Conservation (phyloP, 768 basidiomycete genomes). For the Sporobolomyces pararoseus region DNA sequence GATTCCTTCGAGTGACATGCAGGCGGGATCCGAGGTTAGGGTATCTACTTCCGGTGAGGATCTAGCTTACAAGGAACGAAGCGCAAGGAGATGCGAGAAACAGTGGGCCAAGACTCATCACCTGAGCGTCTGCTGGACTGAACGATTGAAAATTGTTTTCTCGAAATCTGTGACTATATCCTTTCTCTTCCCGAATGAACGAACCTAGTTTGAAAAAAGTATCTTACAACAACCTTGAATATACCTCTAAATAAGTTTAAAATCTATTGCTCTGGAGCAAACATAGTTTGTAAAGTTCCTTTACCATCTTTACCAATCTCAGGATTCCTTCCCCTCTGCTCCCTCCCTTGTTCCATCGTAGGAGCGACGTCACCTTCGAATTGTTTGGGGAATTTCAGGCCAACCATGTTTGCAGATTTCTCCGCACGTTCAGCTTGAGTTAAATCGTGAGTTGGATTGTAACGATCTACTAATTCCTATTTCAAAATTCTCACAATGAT, state of each 20-base stretch:
- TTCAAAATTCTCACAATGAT: not conserved
- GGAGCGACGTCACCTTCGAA: conserved; percentile 28
- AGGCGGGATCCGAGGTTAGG: too few relatives aligned
- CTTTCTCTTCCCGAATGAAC: too few relatives aligned
- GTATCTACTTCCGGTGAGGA: too few relatives aligned
- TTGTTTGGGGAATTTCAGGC: conserved; percentile 22
- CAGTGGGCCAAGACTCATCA: too few relatives aligned
- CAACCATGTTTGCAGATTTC: conserved; percentile 35
- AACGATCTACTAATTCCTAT: conserved; percentile 40
- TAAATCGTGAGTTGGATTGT: conserved; percentile 39
- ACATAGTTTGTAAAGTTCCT: conserved; percentile 38
- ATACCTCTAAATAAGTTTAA: too few relatives aligned
- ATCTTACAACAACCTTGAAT: not conserved
- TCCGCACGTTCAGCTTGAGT: conserved; percentile 37
- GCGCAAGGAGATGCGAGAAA: too few relatives aligned
- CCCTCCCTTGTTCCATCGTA: conserved; percentile 16
- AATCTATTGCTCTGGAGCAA: conserved; percentile 28
- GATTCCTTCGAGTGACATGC: too few relatives aligned
- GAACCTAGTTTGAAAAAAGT: too few relatives aligned
- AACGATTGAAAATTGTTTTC: too few relatives aligned
- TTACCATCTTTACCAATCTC: conserved; percentile 14
- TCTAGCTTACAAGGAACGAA: too few relatives aligned
- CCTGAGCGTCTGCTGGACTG: too few relatives aligned
- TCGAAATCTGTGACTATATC: too few relatives aligned
- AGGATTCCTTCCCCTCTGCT: not conserved